Conservation (phyloP, 2,329 filamentous ascomycete species). For the Parascedosporium putredinis region DNA sequence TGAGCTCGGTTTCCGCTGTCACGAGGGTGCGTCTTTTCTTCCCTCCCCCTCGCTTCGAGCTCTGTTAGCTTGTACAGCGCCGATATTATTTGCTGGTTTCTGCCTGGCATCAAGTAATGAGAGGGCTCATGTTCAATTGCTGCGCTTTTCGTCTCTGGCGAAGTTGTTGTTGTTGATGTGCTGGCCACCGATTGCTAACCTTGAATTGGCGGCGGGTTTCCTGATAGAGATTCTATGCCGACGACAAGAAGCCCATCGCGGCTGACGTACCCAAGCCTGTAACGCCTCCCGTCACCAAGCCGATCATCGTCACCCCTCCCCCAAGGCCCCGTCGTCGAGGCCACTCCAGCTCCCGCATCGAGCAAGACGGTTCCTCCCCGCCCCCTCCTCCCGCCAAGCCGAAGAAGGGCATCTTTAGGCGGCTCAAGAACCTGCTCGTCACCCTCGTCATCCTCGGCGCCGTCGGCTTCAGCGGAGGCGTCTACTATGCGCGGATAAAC, state of each 20-base stretch:
- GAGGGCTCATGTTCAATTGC: no score
- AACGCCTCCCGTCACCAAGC: slow-evolving; percentile 14
- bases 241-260: slow-evolving; percentile 39
- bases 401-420: slow-evolving; percentile 58
- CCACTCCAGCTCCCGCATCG: slow-evolving; percentile 15
- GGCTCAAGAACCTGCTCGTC: slow-evolving; percentile 67
- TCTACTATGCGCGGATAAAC: slow-evolving; percentile 85
- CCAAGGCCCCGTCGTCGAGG: slow-evolving; percentile 14
- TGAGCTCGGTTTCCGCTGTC: slow-evolving; percentile 29
- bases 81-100: slow-evolving; percentile 13
- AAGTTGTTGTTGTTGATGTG: no score
- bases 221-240: slow-evolving; percentile 45
- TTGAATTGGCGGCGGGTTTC: not conserved
- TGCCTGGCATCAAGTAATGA: no score
- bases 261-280: slow-evolving; percentile 37
- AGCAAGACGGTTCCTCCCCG: slow-evolving; percentile 20
- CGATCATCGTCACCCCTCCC: slow-evolving; percentile 24
- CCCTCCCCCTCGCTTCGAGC: not conserved
- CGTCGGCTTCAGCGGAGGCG: slow-evolving; percentile 73
- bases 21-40: slow-evolving; percentile 13
- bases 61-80: slow-evolving; percentile 14
- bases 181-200: no score
- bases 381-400: slow-evolving; percentile 29
- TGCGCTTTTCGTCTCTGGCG: no score
- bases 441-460: slow-evolving; percentile 67